A percentile compares a stretch with the other conserved stretches of the same genome.
phyloP scores from a whole-genome alignment of 2,329 filamentous ascomycete species.

The Leptographium flavum region DNA sequence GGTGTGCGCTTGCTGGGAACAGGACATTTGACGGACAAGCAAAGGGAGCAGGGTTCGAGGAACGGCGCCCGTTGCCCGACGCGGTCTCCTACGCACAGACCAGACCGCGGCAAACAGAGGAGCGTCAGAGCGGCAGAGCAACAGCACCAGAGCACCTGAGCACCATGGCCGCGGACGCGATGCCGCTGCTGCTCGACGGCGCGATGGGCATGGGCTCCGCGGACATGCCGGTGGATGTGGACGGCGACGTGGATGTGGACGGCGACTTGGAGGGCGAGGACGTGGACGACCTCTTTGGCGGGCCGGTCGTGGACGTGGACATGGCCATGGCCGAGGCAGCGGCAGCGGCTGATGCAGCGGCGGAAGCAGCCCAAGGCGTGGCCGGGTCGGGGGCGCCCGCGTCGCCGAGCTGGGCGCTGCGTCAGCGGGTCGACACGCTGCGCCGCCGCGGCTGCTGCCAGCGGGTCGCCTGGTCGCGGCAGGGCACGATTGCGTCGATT shows the following conservation, averaged over 20 bases:
- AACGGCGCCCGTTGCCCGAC: too few species aligned
- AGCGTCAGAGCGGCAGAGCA: too few species aligned
- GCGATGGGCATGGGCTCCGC: conserved; percentile 27
- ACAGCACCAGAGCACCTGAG: too few species aligned
- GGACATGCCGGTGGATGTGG: conserved; percentile 33
- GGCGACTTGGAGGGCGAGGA: conserved; percentile 53
- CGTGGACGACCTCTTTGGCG: conserved; percentile 36
- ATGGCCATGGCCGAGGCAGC: conserved; percentile 29
- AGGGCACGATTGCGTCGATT: conserved; percentile 74
- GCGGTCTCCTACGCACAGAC: neutral
- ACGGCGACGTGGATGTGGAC: conserved; percentile 54
- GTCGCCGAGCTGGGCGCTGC: conserved; percentile 50
- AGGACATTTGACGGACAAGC: neutral
- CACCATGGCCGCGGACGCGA: conserved; percentile 2
- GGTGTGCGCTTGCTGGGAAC: neutral
- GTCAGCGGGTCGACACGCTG: conserved; percentile 62
- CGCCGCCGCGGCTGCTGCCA: conserved; percentile 65
- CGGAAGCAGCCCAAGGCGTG: too few species aligned
- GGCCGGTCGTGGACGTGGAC: conserved; percentile 26
- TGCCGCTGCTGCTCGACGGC: conserved; percentile 7
- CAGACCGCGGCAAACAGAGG: too few species aligned
- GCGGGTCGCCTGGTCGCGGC: conserved; percentile 82
- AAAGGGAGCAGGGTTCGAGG: neutral
- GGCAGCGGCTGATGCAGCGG: too few species aligned
- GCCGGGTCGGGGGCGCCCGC: too few species aligned